phyloP scores from a whole-genome alignment of 2,329 filamentous ascomycete genomes.

The Xylariomycetidae sp. region DNA sequence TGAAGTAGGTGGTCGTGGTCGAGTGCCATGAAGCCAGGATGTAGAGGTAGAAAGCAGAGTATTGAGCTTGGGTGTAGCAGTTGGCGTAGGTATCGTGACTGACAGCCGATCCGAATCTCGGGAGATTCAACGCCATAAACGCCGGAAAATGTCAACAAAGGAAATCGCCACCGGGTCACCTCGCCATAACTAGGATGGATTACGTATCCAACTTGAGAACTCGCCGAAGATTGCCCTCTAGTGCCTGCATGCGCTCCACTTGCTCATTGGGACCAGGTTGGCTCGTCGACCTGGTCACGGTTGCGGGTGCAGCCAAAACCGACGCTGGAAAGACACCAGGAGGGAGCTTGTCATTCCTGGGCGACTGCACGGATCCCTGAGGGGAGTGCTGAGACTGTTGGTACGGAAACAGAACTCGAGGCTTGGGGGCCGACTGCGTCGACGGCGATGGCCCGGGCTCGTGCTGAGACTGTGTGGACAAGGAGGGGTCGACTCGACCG shows the following conservation, averaged over 20 bases:
- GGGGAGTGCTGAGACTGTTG: too few species aligned
- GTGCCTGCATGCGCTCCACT: slow-evolving; percentile 36
- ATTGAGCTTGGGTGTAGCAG: slow-evolving; percentile 7
- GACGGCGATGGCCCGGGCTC: slow-evolving; percentile 8
- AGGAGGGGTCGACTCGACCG: slow-evolving; percentile 21
- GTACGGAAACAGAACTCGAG: too few species aligned
- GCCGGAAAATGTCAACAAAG: too few species aligned
- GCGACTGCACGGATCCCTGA: too few species aligned
- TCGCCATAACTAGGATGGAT: too few species aligned
- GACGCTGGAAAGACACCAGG: slow-evolving; percentile 23
- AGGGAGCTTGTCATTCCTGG: slow-evolving; percentile 12
- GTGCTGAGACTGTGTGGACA: slow-evolving; percentile 1
- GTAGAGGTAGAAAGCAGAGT: slow-evolving; percentile 13
- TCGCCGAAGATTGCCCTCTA: slow-evolving; percentile 49
- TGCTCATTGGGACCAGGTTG: slow-evolving; percentile 14
- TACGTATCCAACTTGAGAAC: slow-evolving; percentile 39
- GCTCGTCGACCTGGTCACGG: slow-evolving; percentile 8
- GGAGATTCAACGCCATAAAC: slow-evolving; percentile 17
- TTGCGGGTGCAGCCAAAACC: slow-evolving; percentile 14
- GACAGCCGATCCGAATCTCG: slow-evolving; percentile 4
- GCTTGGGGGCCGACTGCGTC: too few species aligned
- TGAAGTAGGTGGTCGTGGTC: slow-evolving; percentile 8
- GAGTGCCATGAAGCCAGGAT: slow-evolving; percentile 10
- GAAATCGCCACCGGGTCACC: too few species aligned
- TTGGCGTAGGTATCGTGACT: slow-evolving; percentile 10